Base-by-base conservation (phyloP, 768 basidiomycete genomes). In the Suillus spraguei region DNA sequence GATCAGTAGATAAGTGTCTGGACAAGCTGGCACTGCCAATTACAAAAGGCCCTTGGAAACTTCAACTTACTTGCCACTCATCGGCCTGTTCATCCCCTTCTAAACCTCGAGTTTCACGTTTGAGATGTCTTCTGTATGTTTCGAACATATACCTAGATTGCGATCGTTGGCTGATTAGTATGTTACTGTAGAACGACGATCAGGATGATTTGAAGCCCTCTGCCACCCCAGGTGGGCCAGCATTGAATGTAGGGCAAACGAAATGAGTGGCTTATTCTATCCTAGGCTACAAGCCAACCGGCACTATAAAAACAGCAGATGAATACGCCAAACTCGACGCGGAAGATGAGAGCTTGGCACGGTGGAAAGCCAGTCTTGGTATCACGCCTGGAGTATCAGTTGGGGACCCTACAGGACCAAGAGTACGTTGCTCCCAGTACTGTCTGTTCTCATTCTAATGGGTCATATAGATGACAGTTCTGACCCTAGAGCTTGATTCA, bases 281-380 rank as follows among this genome's bases (percentile, higher is more conserved):
- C 69, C 50, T 68, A 92, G 92, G 92, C 63, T 94, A 94, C 82
- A 94, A 90, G 76, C 85, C 85, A 42, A 73, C 79, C 41, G 36
- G 39, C 10, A 87, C 83, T 63, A 84, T 82, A 38, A 92, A 92
- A 80, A 82, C 83, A 52, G 78, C 90, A 14, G 93, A 92, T 32
- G 93, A 96, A 74, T 92, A 94, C 52, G 90, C 92, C 32, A 78
- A 88, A 44, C 85, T 97, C 50, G 96, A 97, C 78, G 88, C 90
- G 36, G 83, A 91, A 65, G 96, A 98, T 74, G 96, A 97, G 78
- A 94, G 92, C 75, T 84, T 99, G 70, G 88, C 90, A 38, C 88
- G 94, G 66, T 99, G 97, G 97, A 99, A 99, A 76, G 94, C 93
- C 44, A 94, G 90, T 60, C 83, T 99, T 33, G 97, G 97, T 60